Base-by-base conservation (phyloP, 768 basidiomycete genomes). In the Lentinula guzmanii region DNA sequence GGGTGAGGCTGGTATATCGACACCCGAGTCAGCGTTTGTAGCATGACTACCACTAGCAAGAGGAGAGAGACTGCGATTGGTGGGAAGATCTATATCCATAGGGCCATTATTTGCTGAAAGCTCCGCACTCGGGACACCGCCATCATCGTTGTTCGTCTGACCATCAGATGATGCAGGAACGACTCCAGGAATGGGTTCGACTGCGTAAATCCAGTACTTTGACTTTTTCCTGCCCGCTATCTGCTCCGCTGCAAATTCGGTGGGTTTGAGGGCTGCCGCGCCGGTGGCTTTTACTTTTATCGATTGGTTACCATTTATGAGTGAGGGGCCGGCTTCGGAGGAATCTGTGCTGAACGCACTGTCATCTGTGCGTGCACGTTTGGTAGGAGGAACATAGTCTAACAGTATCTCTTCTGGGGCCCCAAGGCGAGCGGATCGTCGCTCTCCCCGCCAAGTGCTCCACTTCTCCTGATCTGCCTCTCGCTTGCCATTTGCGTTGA, bases 161-260 rank as follows among this genome's bases (percentile, higher is more conserved):
- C 62, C 50, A 56, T 61, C 63, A 65, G 65, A 63, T 21, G 58
- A 52, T 34, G 61, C 33, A 63, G 60, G 68, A 18, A 69, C 68
- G n/a, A 74, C 64, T 28, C 73, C 76, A 7, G 80, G 71, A 48
- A 82, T 67, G 1, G 90, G 88, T 66, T 93, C 91, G 28, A 93
- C 89, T 18, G 91, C 91, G 65, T 94, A 94, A 48, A 89, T 87
- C 91, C 91, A 92, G 70, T 86, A 93, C 68, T 89, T 92, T 69
- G 91, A 93, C 71, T 82, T 86, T 76, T 90, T 93, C 76, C 87
- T 91, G 63, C 91, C 90, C 37, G 83, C 85, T 24, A 91, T 79
- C 62, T 87, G 82, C 61, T 91, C 91, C 69, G 91, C 64, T n/a
- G 87, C 87, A 46, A 86, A 76, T 69, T 93, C 90, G 39, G 78